Evolutionary conservation across 2,329 filamentous ascomycete genomes (phyloP).

Genomic region (Sclerotinia trifoliorum): DNA sequence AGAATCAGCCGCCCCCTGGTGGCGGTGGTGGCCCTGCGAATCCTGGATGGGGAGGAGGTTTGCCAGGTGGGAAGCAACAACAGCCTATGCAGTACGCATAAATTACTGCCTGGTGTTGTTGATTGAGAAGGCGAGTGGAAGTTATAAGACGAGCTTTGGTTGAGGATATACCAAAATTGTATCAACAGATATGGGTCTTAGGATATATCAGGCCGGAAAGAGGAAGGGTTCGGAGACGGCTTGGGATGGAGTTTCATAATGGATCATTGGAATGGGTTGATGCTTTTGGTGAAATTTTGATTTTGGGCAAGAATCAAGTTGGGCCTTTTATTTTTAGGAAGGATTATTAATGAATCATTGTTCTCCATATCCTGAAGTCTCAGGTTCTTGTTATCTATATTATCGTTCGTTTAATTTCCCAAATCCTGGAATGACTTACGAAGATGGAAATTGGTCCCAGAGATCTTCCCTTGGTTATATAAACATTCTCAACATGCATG

Average conservation of each 20-base stretch:
- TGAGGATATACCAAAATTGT: neutral
- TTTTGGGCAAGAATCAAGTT: constrained; percentile 2
- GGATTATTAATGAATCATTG: neutral
- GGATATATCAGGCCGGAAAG: neutral
- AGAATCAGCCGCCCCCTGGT: constrained; percentile 26
- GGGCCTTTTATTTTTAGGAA: neutral
- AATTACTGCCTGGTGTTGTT: neutral
- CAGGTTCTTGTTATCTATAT: constrained; percentile 2
- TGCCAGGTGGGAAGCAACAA: constrained; percentile 32
- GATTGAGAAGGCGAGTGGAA: no score
- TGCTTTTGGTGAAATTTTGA: constrained; percentile 1
- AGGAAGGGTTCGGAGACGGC: neutral
- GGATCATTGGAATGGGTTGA: neutral
- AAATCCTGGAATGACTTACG: neutral
- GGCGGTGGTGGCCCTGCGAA: constrained; percentile 22
- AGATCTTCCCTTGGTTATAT: neutral
- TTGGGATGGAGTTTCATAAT: neutral
- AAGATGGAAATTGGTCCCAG: neutral
- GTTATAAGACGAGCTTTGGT: neutral
- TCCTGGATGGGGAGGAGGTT: constrained; percentile 35
- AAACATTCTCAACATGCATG: neutral
- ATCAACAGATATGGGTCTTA: neutral
- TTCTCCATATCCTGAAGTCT: constrained; percentile 10
- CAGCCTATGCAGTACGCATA: constrained; percentile 39
- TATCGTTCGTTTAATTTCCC: neutral